Evolutionary conservation across 352 stramenopile species (phyloP), one percentile per base, ranked within the genome.

Genomic region (Hyaloperonospora arabidopsidis): DNA sequence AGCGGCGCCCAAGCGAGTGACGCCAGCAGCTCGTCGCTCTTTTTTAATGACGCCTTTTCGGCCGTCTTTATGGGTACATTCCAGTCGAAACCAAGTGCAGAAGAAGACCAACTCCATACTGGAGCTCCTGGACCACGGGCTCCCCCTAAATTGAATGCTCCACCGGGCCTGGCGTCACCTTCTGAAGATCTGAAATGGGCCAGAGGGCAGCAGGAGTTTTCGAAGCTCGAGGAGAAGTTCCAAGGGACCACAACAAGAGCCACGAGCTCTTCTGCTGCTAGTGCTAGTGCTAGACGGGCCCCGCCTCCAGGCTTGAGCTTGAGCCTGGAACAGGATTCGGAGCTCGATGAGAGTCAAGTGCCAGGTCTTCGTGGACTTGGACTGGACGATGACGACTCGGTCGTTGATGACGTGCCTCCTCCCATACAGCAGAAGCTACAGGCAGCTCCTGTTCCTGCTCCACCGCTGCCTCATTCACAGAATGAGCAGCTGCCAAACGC

Each of bases 31-130:
- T 74, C 70, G 19, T 86, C 81, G 49, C 68, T 93, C 23, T 89
- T 93, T 53, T 89, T 91, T 59, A 89, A 93, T 45, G 77, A 93
- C 54, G 76, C 79, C 17, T 89, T 93, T 54, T 89, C 83, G 12
- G 80, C 83, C 15, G 74, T 85, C 12, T 93, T 93, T 58, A 87
- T 86, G 73, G 79, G 79, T 48, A 86, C 70, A 44, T 89, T 93
- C 52, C 74, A 76, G 67, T 76, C 84, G 0, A 34, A 22, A 39
- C 18, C 52, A 34, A 22, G 39, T 5, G 15, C 45, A 13, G 52
- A 13, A 28, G 38, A 39, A 14, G 17, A 25, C 36, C 29, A 65
- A 43, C 17, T 45, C 43, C 23, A 45, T 47, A 64, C 58, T 67
- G 61, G 29, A 25, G 14, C 65, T 38, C 59, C 47, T 7, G 59